These are phyloP conservation scores for Colletotrichum nymphaeae DNA, from an alignment of 2,329 filamentous ascomycete species.

Conservation along the genomic window DNA sequence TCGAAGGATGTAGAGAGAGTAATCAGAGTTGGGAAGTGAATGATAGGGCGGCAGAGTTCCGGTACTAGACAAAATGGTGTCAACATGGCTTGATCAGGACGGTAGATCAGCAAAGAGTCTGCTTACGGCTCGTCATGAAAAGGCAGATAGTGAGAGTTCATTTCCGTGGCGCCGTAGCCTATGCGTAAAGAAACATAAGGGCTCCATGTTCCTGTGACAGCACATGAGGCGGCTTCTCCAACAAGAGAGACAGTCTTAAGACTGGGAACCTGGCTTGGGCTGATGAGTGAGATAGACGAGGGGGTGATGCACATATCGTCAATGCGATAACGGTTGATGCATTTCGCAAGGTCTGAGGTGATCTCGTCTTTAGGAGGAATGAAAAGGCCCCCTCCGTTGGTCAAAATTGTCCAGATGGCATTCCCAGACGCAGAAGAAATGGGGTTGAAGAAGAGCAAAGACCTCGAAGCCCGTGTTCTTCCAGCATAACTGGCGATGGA, in stretches of 20 bases:
- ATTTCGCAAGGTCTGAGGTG: constrained; percentile 5
- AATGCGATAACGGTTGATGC: constrained; percentile 10
- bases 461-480: constrained; percentile 4
- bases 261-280: neutral
- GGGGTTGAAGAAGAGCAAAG: constrained; percentile 9
- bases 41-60: neutral
- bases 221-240: neutral
- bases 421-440: constrained; percentile 5
- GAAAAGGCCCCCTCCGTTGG: neutral
- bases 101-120: neutral
- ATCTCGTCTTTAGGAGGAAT: constrained; percentile 3
- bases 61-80: neutral
- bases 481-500: constrained; percentile 2
- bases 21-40: neutral
- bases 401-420: constrained; percentile 5
- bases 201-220: neutral
- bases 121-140: constrained; percentile 2
- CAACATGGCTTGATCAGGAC: neutral
- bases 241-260: constrained; percentile 6
- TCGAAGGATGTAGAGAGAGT: constrained; percentile 1
- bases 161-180: constrained; percentile 8
- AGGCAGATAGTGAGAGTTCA: constrained; percentile 5
- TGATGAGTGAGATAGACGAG: constrained; percentile 10
- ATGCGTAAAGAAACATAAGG: constrained; percentile 6
- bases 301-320: neutral